Conservation (phyloP, 805 yeast species). For the Metschnikowia lochheadii region DNA sequence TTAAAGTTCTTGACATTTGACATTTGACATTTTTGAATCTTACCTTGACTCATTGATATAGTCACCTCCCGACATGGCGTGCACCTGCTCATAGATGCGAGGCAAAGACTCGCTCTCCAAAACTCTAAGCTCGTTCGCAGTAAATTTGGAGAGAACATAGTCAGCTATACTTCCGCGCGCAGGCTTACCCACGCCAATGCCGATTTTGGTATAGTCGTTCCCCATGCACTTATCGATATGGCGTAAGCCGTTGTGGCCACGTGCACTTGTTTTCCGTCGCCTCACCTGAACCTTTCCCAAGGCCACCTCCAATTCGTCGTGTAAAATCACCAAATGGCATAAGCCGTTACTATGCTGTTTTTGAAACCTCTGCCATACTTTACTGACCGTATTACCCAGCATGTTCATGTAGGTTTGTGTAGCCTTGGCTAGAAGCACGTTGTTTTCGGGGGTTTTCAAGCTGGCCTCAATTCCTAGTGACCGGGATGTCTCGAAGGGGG, state of each 20-base stretch:
- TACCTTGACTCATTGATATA: constrained; percentile 8
- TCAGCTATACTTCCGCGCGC: constrained; percentile 48
- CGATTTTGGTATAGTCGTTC: constrained; percentile 56
- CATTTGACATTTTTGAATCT: too few species aligned
- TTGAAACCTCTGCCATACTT: constrained; percentile 40
- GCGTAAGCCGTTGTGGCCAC: constrained; percentile 85
- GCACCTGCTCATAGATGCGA: constrained; percentile 34
- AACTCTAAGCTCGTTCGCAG: constrained; percentile 38
- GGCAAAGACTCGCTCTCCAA: constrained; percentile 41
- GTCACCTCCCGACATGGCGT: constrained; percentile 25
- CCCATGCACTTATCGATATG: constrained; percentile 49
- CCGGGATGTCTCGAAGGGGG: constrained; percentile 11
- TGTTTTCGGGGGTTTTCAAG: constrained; percentile 7
- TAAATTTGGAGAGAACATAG: constrained; percentile 60
- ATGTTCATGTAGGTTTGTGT: constrained; percentile 64
- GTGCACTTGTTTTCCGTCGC: constrained; percentile 52
- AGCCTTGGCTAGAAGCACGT: constrained; percentile 43
- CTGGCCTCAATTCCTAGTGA: constrained; percentile 2
- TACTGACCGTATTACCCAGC: constrained; percentile 56
- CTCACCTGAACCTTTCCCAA: constrained; percentile 66
- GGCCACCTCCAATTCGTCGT: constrained; percentile 71
- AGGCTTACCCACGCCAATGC: constrained; percentile 78
- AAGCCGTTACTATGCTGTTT: constrained; percentile 18
- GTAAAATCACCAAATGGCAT: constrained; percentile 53
- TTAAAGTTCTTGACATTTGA: too few species aligned